Evolutionary conservation across 2,329 filamentous ascomycete species (phyloP).

Genomic region (Talaromyces sp.): DNA sequence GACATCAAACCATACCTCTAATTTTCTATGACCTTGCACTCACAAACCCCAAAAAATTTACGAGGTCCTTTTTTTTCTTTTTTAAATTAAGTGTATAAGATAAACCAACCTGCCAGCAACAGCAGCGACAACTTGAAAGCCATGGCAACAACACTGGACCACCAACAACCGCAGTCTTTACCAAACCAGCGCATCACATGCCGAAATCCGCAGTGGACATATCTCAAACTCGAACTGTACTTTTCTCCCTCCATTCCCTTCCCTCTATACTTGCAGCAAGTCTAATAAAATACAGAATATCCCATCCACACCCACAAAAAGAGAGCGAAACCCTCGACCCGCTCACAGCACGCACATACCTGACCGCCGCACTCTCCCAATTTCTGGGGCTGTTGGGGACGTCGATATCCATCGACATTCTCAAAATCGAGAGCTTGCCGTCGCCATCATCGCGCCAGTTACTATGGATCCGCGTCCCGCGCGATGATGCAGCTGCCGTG

Average conservation of each 20-base stretch:
- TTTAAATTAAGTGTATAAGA: not conserved
- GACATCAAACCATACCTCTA: not conserved
- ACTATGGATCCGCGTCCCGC: conserved; percentile 42
- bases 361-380: conserved; percentile 42
- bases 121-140: not conserved
- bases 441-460: not conserved
- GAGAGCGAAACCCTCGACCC: conserved; percentile 28
- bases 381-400: conserved; percentile 44
- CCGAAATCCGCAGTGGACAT: conserved; percentile 40
- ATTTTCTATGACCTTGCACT: not conserved
- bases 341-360: conserved; percentile 43
- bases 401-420: conserved; percentile 43
- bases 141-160: not conserved
- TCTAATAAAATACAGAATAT: conserved; percentile 16
- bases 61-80: not conserved
- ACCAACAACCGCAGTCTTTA: too few relatives aligned
- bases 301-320: conserved; percentile 19
- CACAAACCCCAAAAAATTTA: not conserved
- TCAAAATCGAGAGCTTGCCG: conserved; percentile 28
- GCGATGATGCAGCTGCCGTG: conserved; percentile 40
- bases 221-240: conserved; percentile 39
- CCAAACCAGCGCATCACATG: conserved; percentile 28
- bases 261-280: not conserved
- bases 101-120: not conserved
- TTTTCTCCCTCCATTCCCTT: not conserved